Conservation (phyloP, 352 stramenopile genomes). For the Globisporangium viniferum region DNA sequence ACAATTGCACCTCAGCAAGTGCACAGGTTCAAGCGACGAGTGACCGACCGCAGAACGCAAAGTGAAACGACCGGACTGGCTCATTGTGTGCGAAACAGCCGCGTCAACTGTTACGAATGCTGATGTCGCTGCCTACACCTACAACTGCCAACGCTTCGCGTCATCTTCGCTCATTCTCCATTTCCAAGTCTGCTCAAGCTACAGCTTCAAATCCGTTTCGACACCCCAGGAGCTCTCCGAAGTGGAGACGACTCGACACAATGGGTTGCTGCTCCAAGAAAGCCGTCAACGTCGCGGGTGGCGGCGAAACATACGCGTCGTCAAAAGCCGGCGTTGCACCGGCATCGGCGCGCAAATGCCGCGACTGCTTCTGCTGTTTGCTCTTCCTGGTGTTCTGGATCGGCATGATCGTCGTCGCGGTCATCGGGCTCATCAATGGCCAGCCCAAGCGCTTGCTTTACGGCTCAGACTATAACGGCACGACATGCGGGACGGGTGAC, state of each 20-base stretch:
- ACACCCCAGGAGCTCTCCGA: neutral
- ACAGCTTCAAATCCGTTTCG: neutral
- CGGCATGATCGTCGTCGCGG: slow-evolving; percentile 60
- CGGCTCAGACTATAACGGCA: slow-evolving; percentile 72
- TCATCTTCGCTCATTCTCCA: neutral
- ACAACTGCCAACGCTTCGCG: neutral
- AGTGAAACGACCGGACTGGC: neutral
- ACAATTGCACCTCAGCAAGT: neutral
- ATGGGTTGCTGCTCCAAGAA: slow-evolving; percentile 77
- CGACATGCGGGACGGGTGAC: slow-evolving; percentile 57
- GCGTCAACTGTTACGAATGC: neutral
- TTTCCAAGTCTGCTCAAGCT: neutral
- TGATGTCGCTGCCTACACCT: neutral
- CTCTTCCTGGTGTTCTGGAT: slow-evolving; percentile 76
- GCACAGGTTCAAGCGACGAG: neutral
- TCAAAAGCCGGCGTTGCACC: slow-evolving; percentile 45
- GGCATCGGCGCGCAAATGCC: slow-evolving; percentile 53
- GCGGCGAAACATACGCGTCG: slow-evolving; percentile 17
- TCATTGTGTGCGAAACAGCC: neutral
- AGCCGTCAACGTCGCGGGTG: slow-evolving; percentile 31
- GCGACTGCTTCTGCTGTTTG: slow-evolving; percentile 62
- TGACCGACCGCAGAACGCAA: neutral
- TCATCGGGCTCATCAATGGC: slow-evolving; percentile 56
- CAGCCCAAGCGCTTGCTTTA: slow-evolving; percentile 69
- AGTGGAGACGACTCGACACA: neutral